These are phyloP conservation scores for Adansonia digitata DNA, from an alignment of 345 rosid genomes.

Conservation along the genomic window DNA sequence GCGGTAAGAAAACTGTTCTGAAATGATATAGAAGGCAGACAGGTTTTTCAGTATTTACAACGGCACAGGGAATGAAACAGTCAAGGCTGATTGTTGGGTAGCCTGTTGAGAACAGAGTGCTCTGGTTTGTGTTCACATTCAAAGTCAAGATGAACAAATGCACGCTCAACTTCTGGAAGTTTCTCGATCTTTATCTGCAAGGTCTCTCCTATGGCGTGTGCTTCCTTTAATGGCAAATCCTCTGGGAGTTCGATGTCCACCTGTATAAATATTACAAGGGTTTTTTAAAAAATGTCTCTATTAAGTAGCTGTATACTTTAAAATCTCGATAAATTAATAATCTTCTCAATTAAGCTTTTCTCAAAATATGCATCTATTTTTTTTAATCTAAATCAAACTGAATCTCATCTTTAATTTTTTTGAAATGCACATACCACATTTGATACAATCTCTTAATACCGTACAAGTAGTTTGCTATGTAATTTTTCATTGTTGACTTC, in stretches of 20 bases:
- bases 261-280: constrained; percentile 25
- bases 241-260: constrained; percentile 88
- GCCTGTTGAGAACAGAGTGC: constrained; percentile 60
- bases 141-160: constrained; percentile 85
- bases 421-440: too few relatives aligned
- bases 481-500: too few relatives aligned
- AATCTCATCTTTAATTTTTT: too few relatives aligned
- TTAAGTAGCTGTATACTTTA: neutral
- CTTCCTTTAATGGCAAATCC: constrained; percentile 67
- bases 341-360: too few relatives aligned
- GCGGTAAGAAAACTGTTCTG: neutral
- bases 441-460: too few relatives aligned
- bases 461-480: too few relatives aligned
- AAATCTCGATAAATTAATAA: neutral
- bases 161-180: constrained; percentile 83
- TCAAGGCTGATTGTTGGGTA: constrained; percentile 42
- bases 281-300: neutral
- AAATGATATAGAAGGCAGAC: neutral
- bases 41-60: neutral
- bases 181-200: constrained; percentile 78
- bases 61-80: neutral
- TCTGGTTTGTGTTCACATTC: constrained; percentile 93
- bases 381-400: too few relatives aligned
- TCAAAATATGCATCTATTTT: too few relatives aligned
- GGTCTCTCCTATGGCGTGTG: constrained; percentile 73